A percentile compares a stretch with the other conserved stretches of the same genome.
These are phyloP conservation scores for Tricladium varicosporioides DNA, from an alignment of 2,329 filamentous ascomycete species.

Conservation along the genomic window DNA sequence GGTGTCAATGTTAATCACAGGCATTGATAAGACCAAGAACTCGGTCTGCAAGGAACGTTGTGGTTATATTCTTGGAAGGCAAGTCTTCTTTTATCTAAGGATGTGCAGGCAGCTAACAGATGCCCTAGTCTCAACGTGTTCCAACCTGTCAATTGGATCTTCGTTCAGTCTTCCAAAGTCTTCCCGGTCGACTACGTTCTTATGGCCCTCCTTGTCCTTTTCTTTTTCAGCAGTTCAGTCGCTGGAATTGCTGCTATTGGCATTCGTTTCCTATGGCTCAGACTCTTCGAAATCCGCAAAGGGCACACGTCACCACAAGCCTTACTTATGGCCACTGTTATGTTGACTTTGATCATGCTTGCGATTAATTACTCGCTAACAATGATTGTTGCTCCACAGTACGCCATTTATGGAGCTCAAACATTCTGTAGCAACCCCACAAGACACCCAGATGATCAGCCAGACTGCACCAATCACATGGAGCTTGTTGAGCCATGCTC, in stretches of 20 bases:
- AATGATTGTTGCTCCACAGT: slow-evolving; percentile 94
- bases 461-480: slow-evolving; percentile 70
- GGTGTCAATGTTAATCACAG: slow-evolving; percentile 91
- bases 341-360: slow-evolving; percentile 84
- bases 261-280: slow-evolving; percentile 95
- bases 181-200: slow-evolving; percentile 93
- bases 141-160: slow-evolving; percentile 90
- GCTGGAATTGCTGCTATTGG: slow-evolving; percentile 83
- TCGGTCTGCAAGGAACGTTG: slow-evolving; percentile 88
- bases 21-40: slow-evolving; percentile 94
- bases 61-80: slow-evolving; percentile 79
- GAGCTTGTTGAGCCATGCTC: slow-evolving; percentile 79
- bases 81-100: slow-evolving; percentile 1
- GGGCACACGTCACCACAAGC: slow-evolving; percentile 90
- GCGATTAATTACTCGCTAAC: slow-evolving; percentile 91
- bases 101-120: slow-evolving; percentile 22
- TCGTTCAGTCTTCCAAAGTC: slow-evolving; percentile 74
- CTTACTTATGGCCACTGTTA: slow-evolving; percentile 82
- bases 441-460: slow-evolving; percentile 59
- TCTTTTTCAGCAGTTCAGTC: slow-evolving; percentile 87
- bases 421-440: slow-evolving; percentile 82
- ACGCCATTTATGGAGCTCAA: slow-evolving; percentile 90
- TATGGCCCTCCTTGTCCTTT: slow-evolving; percentile 78
- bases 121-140: slow-evolving; percentile 75
- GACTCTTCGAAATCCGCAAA: slow-evolving; percentile 85